Base-by-base conservation (phyloP, 805 yeast species). In the Candida nitratophila region DNA sequence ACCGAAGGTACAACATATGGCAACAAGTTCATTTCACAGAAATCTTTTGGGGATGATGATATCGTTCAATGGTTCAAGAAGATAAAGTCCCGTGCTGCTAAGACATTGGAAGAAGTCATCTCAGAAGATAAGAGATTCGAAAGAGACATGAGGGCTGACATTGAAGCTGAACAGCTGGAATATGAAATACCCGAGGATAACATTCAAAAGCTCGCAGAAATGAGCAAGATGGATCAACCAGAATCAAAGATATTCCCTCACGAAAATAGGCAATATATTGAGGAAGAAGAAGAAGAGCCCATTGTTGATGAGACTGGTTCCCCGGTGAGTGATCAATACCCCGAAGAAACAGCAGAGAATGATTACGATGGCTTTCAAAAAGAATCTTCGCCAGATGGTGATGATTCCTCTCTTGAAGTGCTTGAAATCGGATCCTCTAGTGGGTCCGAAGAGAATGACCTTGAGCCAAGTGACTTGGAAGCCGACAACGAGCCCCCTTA, bases 101-200 rank as follows among this genome's bases (percentile, higher is more conserved):
- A 39, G n/a, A 31, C 41, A 2, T 29, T 68, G 14, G 49, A 51
- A 15, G 50, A 61, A 22, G 64, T 66, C 9, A 58, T 58, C 30
- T 48, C 50, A 17, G 69, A 71, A 35, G 76, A 72, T 44, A 54
- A 55, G 35, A 41, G 46, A 29, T 66, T 70, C 43, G 64, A 68
- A 36, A 60, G 62, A 12, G 58, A 61, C 29, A 41, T 72, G 11
- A 61, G 62, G 32, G 46, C 51, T 12, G 75, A 71, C 31, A 50
- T 20, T 20, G 35, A 29, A 6, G 48, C 37, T 34, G 12, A 34
- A 10, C 19, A 34, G 48, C 5, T 61, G 15, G 53, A 51, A 19
- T 41, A 42, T 11, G 65, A 60, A 21, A 50, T 43, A 22, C 34
- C 37, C 10, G 37, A 34, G 43, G 19, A 43, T 44, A 7, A 31